Evolutionary conservation across 148 eudicot genomes (phyloP), one percentile per base, ranked within the genome.

Genomic region (Arbutus unedo): DNA sequence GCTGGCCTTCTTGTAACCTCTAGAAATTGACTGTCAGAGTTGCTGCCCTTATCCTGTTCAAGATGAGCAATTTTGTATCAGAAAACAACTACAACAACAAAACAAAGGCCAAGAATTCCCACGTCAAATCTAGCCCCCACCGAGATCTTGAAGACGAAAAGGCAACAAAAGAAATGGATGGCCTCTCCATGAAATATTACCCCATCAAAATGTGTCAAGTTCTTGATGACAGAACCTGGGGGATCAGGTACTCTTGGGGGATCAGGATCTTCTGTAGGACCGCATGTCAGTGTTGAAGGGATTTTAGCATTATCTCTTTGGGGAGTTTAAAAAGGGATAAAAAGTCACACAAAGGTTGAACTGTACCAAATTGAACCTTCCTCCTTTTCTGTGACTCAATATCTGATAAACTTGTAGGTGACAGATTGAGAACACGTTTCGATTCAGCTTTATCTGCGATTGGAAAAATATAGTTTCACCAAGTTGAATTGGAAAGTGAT

Each of bases 1-100:
- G 51, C 74, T 10, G 82, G 86, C 72, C 80, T 86, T 62, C 79
- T 83, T 15, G 83, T 75, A 56, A 82, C 83, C 66, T 68, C 81
- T 23, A 43, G 23, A 66, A 47, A 5, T 60, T 83, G 81, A 54
- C 19, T n/a, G 51, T 56, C 44, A n/a, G 53, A 68, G 67, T 68
- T 76, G 72, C 53, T 15, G 23, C 80, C 57, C 74, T n/a, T 80
- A 0, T 59, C 57, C 21, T 76, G 80, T 74, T 74, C 80, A 41
- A 47, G 44, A 45, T 55, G 67, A 43, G 54, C 56, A 38, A 62
- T 43, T 57, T 75, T 74, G 18, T 15, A 64, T 74, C 76, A 23
- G 50, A n/a, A 64, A 41, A 16, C 56, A 54, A 13, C 13, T 54
- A 54, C 56, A 54, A 54, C 3, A 54, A 13, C 56, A 54, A 9